A percentile compares a stretch with the other conserved stretches of the same genome.
phyloP scores from a whole-genome alignment of 2,329 filamentous ascomycete species.

The Thelonectria blattea region DNA sequence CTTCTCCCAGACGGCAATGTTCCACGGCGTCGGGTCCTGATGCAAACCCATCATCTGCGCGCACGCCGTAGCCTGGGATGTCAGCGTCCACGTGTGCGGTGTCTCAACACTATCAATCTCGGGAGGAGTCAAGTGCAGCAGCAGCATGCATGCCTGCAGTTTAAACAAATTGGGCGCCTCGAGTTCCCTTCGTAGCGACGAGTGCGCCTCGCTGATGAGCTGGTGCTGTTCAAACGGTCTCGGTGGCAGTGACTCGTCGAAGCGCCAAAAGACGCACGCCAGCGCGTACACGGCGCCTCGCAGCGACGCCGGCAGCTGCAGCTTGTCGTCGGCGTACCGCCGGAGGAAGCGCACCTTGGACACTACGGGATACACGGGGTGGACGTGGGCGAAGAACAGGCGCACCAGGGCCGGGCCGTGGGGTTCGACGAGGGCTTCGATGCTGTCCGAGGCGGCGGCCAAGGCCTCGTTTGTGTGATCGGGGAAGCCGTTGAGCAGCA shows the following conservation, averaged over 20 bases:
- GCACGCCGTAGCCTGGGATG: conserved; percentile 50
- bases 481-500: conserved; percentile 53
- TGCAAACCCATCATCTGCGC: conserved; percentile 56
- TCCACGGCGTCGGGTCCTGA: conserved; percentile 50
- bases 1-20: conserved; percentile 51
- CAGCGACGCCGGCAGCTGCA: conserved; percentile 50
- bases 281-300: conserved; percentile 53
- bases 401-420: conserved; percentile 50
- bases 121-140: conserved; percentile 53
- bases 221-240: conserved; percentile 50
- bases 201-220: conserved; percentile 49
- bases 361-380: conserved; percentile 51
- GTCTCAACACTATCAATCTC: conserved; percentile 54
- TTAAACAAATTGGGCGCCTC: conserved; percentile 54
- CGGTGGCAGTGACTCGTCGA: conserved; percentile 41
- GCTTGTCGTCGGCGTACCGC: conserved; percentile 45
- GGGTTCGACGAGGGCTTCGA: conserved; percentile 50
- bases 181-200: conserved; percentile 51
- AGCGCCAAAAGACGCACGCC: conserved; percentile 50
- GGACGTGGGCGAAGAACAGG: conserved; percentile 53
- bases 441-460: conserved; percentile 47
- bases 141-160: conserved; percentile 53
- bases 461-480: conserved; percentile 48
- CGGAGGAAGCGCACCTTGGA: conserved; percentile 52
- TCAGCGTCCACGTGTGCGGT: conserved; percentile 51